Conservation (phyloP, 441 rosid genomes). For the Dalechampia spathulata region DNA sequence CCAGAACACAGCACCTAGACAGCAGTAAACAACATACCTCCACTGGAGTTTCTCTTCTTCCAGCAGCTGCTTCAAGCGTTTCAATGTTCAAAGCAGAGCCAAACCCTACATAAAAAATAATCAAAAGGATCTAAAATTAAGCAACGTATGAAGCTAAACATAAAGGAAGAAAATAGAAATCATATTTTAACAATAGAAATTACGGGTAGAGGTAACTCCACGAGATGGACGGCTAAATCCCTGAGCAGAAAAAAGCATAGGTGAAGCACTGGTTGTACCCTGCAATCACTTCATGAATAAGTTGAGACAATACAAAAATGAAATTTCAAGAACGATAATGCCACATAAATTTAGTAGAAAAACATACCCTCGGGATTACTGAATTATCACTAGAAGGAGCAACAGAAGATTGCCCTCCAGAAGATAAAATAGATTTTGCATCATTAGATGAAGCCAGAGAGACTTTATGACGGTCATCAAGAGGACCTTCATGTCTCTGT, state of each 20-base stretch:
- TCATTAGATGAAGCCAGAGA: slow-evolving; percentile 39
- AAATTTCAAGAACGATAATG: background rate
- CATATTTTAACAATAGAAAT: slow-evolving; percentile 12
- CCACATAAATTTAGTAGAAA: background rate
- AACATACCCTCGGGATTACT: slow-evolving; percentile 51
- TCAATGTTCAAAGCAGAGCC: slow-evolving; percentile 98
- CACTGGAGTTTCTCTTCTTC: slow-evolving; percentile 82
- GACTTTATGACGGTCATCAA: slow-evolving; percentile 50
- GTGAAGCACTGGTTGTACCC: slow-evolving; percentile 31
- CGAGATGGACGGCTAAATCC: slow-evolving; percentile 70
- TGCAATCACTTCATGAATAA: slow-evolving; percentile 27
- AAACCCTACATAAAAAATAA: slow-evolving; percentile 49
- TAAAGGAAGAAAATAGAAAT: background rate
- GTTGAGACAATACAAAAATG: background rate
- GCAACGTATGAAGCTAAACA: background rate
- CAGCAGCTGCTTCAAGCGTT: slow-evolving; percentile 98
- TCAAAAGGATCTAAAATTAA: background rate
- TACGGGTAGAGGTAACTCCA: slow-evolving; percentile 79
- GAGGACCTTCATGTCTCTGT: slow-evolving; percentile 46
- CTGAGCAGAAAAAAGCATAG: slow-evolving; percentile 46
- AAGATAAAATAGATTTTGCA: slow-evolving; percentile 39
- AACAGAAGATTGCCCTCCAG: slow-evolving; percentile 35
- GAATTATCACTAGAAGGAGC: slow-evolving; percentile 44
- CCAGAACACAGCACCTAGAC: background rate
- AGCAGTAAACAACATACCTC: slow-evolving; percentile 48